Percentiles rank a stretch among this genome's conserved stretches.
phyloP scores from a whole-genome alignment of 78 protist genomes.

The Dictyostelium purpureum region DNA sequence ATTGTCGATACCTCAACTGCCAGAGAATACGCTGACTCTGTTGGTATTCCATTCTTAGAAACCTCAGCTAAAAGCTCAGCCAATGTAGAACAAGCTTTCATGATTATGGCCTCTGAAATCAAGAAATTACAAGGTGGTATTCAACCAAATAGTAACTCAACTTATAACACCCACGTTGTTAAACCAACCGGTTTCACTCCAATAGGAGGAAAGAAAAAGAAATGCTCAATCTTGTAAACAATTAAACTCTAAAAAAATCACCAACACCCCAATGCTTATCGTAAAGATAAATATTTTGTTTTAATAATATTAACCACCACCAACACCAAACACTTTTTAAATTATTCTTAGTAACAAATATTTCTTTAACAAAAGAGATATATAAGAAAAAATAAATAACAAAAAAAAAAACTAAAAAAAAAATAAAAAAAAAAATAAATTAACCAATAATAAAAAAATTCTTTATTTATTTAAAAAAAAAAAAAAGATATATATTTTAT shows the following conservation, averaged over 20 bases:
- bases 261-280: too few species aligned
- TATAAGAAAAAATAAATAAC: neutral
- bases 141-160: conserved; percentile 33
- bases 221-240: conserved; percentile 32
- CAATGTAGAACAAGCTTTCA: conserved; percentile 98
- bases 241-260: too few species aligned
- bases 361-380: neutral
- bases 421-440: neutral
- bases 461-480: neutral
- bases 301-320: neutral
- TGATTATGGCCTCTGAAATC: conserved; percentile 96
- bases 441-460: too few species aligned
- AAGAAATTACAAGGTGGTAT: conserved; percentile 84
- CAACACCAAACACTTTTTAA: neutral
- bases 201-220: conserved; percentile 19
- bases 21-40: conserved; percentile 92
- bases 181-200: conserved; percentile 61
- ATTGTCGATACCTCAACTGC: conserved; percentile 89
- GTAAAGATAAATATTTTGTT: too few species aligned
- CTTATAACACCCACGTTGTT: conserved; percentile 52
- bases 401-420: neutral
- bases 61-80: conserved; percentile 97
- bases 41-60: conserved; percentile 97
- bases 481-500: too few species aligned
- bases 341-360: neutral